Evolutionary conservation across 1,284 basidiomycete species (phyloP), one percentile per base, ranked within the genome.

Genomic region (Ganoderma boninense): DNA sequence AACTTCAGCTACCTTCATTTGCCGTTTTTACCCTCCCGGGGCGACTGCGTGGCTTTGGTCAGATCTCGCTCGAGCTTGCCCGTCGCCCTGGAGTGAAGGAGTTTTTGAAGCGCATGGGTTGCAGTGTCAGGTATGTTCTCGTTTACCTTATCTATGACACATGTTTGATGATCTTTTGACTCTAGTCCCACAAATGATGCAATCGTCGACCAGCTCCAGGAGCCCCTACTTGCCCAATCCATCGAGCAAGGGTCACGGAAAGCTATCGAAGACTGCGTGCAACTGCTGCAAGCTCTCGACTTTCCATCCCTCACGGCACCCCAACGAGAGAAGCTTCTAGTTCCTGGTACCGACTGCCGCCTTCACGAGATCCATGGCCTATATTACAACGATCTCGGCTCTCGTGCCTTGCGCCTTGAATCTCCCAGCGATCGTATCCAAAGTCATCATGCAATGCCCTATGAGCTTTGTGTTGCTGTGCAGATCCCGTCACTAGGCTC

Each of bases 321-420:
- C 14, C 44, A 72, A 23, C 49, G 44, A 11, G 32, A 46, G 8
- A 44, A 26, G n/a, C 13, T 73, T 5, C 52, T 69, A 29, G 62
- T 65, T 38, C 74, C 74, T 4, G 73, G 71, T 49, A 38, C n/a
- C 16, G 61, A 71, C 52, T 38, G 57, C 35, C 10, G 20, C 14
- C 69, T 74, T 7, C 74, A 62, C 18, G 44, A 46, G 1, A 13
- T 52, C 2, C 5, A 57, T 5, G 69, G 67, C 26, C 16, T 75
- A 10, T 73, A 64, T 68, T 70, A 71, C 60, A 67, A 75, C 54
- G 75, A 76, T 59, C 67, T 75, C 20, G 74, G 75, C 10, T 42
- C 65, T 13, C 65, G 69, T 1, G 72, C 68, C 4, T 40, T 52
- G 16, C 38, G 56, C 6, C 13, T 69, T 35, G 35, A 65, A 18